Conservation (phyloP, 2,329 filamentous ascomycete genomes). For the Talaromyces sp. region DNA sequence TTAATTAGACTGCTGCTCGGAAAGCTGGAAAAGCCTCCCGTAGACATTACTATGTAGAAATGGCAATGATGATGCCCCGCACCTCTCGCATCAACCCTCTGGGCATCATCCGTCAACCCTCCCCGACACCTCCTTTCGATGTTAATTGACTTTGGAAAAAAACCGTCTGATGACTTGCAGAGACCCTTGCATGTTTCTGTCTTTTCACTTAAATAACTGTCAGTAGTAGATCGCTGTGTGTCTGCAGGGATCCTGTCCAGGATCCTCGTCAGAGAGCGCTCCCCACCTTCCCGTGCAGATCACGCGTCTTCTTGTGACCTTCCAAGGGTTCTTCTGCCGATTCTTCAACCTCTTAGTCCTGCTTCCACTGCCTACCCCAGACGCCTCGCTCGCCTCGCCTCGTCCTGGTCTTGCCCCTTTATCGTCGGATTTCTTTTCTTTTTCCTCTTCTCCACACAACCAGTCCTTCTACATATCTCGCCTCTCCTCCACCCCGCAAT, state of each 20-base stretch:
- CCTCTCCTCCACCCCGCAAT: not conserved
- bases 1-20: not conserved
- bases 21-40: not conserved
- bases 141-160: not conserved
- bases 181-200: not conserved
- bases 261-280: not conserved
- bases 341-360: slow-evolving; percentile 29
- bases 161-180: not conserved
- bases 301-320: slow-evolving; percentile 17
- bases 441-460: not conserved
- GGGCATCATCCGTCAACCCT: not conserved
- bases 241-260: not conserved
- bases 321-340: slow-evolving; percentile 45
- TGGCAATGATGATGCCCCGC: not conserved
- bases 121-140: not conserved
- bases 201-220: not conserved
- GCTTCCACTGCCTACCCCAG: not conserved
- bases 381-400: not conserved
- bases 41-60: not conserved
- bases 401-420: not conserved
- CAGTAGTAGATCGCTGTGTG: not conserved
- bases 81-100: not conserved
- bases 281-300: slow-evolving; percentile 15
- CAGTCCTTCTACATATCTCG: not conserved
- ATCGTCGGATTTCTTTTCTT: not conserved